Conservation (phyloP, 192 early-diverging fungal species). For the Pilobolus umbonatus region DNA sequence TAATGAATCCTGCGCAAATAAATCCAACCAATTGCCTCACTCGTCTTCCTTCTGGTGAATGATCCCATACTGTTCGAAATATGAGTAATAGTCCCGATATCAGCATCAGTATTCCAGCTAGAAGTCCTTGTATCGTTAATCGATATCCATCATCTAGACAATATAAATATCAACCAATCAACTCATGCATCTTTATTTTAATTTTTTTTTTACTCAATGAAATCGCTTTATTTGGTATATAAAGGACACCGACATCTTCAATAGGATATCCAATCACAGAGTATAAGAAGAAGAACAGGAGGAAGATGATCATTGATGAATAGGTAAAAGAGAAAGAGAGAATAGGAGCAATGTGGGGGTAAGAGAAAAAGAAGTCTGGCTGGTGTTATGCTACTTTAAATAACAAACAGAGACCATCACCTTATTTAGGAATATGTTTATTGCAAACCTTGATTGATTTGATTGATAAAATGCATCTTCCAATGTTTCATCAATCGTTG, state of each 20-base stretch:
- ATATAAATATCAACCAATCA: not conserved
- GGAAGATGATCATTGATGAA: too few relatives aligned
- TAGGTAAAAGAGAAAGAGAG: too few relatives aligned
- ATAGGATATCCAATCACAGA: too few relatives aligned
- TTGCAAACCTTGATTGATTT: too few relatives aligned
- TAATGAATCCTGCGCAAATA: conserved; percentile 32
- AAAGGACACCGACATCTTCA: conserved; percentile 2
- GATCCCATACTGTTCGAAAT: conserved; percentile 25
- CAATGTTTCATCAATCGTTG: conserved; percentile 24
- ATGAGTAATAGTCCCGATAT: conserved; percentile 28
- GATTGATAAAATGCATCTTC: conserved; percentile 21
- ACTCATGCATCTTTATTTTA: not conserved
- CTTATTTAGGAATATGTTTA: too few relatives aligned
- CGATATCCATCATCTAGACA: conserved; percentile 27
- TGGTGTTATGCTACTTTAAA: too few relatives aligned
- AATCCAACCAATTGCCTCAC: conserved; percentile 34
- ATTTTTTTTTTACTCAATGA: not conserved
- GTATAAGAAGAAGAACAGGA: too few relatives aligned
- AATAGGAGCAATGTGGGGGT: too few relatives aligned
- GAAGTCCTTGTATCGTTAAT: conserved; percentile 31
- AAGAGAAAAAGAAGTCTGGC: too few relatives aligned
- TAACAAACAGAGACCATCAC: too few relatives aligned
- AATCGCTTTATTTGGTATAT: conserved; percentile 10
- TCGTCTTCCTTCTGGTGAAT: conserved; percentile 3
- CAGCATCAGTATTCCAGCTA: conserved; percentile 31